Conservation (phyloP, 2,329 filamentous ascomycete species). For the Pyrenophora teres region DNA sequence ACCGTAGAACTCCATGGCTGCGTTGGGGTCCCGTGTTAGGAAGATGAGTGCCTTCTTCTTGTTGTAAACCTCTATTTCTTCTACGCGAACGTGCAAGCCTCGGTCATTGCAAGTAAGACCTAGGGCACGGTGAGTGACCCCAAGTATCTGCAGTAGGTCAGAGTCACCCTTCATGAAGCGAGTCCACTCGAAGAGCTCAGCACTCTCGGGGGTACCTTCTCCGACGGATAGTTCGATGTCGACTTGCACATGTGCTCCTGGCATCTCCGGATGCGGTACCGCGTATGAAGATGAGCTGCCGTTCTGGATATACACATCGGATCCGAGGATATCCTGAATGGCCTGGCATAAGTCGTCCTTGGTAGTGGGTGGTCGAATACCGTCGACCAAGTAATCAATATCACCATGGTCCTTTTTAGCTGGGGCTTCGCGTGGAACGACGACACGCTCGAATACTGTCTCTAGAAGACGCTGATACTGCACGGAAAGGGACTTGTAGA, state of each 20-base stretch:
- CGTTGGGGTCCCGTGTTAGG: slow-evolving; percentile 61
- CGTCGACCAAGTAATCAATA: slow-evolving; percentile 68
- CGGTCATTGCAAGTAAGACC: slow-evolving; percentile 69
- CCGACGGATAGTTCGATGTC: slow-evolving; percentile 65
- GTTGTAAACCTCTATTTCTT: slow-evolving; percentile 67
- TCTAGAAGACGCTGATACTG: slow-evolving; percentile 55
- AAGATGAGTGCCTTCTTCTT: slow-evolving; percentile 63
- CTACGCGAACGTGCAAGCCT: slow-evolving; percentile 68
- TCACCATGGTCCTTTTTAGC: slow-evolving; percentile 72
- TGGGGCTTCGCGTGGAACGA: slow-evolving; percentile 69
- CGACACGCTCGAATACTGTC: slow-evolving; percentile 60
- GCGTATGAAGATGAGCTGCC: slow-evolving; percentile 53
- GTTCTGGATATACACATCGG: slow-evolving; percentile 39
- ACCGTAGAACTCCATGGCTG: slow-evolving; percentile 67
- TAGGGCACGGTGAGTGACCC: slow-evolving; percentile 64
- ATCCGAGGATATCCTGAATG: slow-evolving; percentile 53
- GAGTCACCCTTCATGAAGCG: slow-evolving; percentile 72
- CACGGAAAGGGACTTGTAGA: slow-evolving; percentile 61
- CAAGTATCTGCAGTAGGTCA: slow-evolving; percentile 71
- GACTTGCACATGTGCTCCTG: slow-evolving; percentile 64
- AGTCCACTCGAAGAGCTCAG: slow-evolving; percentile 60
- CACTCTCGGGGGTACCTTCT: slow-evolving; percentile 28
- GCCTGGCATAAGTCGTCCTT: slow-evolving; percentile 24
- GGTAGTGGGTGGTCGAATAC: slow-evolving; percentile 17
- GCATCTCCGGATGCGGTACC: slow-evolving; percentile 48